Evolutionary conservation across 352 stramenopile genomes (phyloP).

Genomic region (Thalassiosira oceanica): DNA sequence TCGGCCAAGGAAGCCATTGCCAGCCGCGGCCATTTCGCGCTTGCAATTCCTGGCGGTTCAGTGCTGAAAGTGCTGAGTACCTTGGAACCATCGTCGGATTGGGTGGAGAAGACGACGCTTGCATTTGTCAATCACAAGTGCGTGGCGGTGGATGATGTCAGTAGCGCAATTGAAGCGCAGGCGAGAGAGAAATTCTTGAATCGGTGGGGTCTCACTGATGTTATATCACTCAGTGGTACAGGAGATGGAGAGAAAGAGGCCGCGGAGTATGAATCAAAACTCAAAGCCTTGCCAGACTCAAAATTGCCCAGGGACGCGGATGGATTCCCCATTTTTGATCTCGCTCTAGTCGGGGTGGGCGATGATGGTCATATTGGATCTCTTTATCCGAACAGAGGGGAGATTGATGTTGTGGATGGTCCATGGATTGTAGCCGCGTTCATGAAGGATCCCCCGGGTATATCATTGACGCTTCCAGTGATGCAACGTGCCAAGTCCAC

Average conservation of each 20-base stretch:
- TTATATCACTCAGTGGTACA: slow-evolving; percentile 65
- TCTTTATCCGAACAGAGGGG: slow-evolving; percentile 63
- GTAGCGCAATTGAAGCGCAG: slow-evolving; percentile 67
- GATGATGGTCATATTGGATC: slow-evolving; percentile 76
- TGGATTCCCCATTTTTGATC: slow-evolving; percentile 74
- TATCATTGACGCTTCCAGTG: slow-evolving; percentile 69
- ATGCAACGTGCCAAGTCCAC: slow-evolving; percentile 59
- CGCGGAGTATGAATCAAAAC: slow-evolving; percentile 53
- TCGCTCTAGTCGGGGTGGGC: slow-evolving; percentile 71
- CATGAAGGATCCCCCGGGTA: slow-evolving; percentile 68
- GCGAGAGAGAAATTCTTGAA: slow-evolving; percentile 61
- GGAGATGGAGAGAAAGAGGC: slow-evolving; percentile 56
- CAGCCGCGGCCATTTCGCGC: slow-evolving; percentile 55
- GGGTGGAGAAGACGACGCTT: slow-evolving; percentile 57
- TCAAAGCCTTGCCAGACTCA: slow-evolving; percentile 27
- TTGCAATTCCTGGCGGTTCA: slow-evolving; percentile 74
- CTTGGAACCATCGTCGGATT: slow-evolving; percentile 41
- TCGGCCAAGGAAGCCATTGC: slow-evolving; percentile 49
- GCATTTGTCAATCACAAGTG: slow-evolving; percentile 82
- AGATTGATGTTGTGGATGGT: slow-evolving; percentile 57
- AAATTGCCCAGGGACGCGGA: slow-evolving; percentile 43
- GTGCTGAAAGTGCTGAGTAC: slow-evolving; percentile 69
- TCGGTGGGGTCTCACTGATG: slow-evolving; percentile 49
- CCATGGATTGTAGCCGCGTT: slow-evolving; percentile 57
- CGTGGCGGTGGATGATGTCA: slow-evolving; percentile 55